A percentile compares a stretch with the other conserved stretches of the same genome.
Evolutionary conservation across 176 grass and related monocot genomes (phyloP).

Genomic region (Panicum miliaceum): DNA sequence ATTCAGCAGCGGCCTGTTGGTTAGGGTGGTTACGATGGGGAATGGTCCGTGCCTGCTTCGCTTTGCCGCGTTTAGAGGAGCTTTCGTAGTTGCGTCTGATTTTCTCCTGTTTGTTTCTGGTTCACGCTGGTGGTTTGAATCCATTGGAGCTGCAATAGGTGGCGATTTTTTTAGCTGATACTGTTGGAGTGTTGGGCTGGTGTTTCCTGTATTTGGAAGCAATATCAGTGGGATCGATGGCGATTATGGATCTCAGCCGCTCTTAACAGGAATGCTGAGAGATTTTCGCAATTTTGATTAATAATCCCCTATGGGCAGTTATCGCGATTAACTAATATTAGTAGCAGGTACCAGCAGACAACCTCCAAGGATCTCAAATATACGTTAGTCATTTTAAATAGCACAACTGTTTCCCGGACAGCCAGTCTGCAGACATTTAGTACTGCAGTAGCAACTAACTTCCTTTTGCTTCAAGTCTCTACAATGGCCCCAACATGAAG

Average conservation of each 20-base stretch:
- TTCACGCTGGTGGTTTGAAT: slow-evolving; percentile 20
- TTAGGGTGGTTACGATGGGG: slow-evolving; percentile 35
- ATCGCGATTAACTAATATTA: not conserved
- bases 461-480: slow-evolving; percentile 20
- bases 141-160: not conserved
- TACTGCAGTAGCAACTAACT: slow-evolving; percentile 8
- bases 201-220: slow-evolving; percentile 18
- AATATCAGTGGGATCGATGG: not conserved
- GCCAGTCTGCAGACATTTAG: not conserved
- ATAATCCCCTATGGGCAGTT: not conserved
- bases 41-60: not conserved
- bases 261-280: not conserved
- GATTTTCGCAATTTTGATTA: not conserved
- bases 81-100: not conserved
- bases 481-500: not conserved
- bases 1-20: slow-evolving; percentile 16
- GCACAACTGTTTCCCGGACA: not conserved
- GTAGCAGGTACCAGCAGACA: not conserved
- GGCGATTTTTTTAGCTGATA: not conserved
- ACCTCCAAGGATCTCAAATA: not conserved
- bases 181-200: not conserved
- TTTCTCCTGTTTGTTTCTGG: not conserved
- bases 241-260: not conserved
- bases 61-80: not conserved
- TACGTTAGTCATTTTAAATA: slow-evolving; percentile 15